phyloP scores from a whole-genome alignment of 768 basidiomycete species.

The Boletus reticuloceps region DNA sequence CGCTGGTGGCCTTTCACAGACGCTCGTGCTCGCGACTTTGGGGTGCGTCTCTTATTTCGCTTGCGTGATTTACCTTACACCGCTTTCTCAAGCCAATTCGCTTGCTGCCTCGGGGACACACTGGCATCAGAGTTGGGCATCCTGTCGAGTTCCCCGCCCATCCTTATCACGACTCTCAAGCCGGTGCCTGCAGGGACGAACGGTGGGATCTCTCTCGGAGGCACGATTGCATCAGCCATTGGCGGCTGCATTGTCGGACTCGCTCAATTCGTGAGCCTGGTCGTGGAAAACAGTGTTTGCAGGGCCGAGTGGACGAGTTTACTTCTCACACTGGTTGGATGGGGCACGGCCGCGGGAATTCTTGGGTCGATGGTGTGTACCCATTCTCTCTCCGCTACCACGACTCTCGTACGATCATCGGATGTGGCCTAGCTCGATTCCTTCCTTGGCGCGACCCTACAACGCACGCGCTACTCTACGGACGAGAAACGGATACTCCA shows the following conservation, averaged over 20 bases:
- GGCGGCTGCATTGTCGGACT: slow-evolving; percentile 76
- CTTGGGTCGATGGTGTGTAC: slow-evolving; percentile 74
- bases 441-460: slow-evolving; percentile 82
- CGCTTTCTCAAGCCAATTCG: slow-evolving; percentile 61
- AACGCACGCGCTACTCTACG: slow-evolving; percentile 71
- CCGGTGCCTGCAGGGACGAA: slow-evolving; percentile 87
- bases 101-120: slow-evolving; percentile 88
- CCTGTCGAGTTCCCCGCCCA: slow-evolving; percentile 62
- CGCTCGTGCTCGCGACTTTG: slow-evolving; percentile 59
- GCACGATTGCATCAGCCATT: slow-evolving; percentile 66
- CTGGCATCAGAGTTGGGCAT: slow-evolving; percentile 94
- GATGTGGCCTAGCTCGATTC: slow-evolving; percentile 66
- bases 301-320: slow-evolving; percentile 37
- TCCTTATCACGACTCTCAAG: slow-evolving; percentile 75
- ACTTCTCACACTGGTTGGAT: slow-evolving; percentile 44
- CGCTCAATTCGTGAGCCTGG: slow-evolving; percentile 51
- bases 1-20: slow-evolving; percentile 53
- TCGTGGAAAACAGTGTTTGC: slow-evolving; percentile 62
- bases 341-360: slow-evolving; percentile 67
- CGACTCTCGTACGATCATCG: not conserved
- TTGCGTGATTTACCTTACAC: not conserved
- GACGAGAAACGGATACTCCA: slow-evolving; percentile 62
- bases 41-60: slow-evolving; percentile 47
- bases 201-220: slow-evolving; percentile 76
- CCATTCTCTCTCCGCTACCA: not conserved